Base-by-base conservation (phyloP, 192 early-diverging fungal genomes). In the Podila horticola region DNA sequence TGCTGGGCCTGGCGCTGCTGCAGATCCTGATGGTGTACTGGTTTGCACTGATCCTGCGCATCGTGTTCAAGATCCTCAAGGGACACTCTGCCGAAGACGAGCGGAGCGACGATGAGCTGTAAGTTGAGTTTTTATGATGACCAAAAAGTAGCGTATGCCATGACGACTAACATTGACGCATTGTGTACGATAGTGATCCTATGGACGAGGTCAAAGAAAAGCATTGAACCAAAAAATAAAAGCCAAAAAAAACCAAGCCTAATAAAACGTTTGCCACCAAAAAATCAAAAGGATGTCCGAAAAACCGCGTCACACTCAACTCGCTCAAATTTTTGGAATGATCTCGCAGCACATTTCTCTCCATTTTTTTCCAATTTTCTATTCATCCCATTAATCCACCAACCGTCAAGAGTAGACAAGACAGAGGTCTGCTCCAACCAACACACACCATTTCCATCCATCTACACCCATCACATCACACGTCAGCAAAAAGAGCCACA, bases 1-100 rank as follows among this genome's bases (percentile, higher is more conserved):
- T 51, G 10, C 45, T 87, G 41, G 83, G 83, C n/a, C 67, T 92
- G 41, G 71, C 69, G 31, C 63, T 88, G 19, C 75, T 94, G 17
- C 90, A 92, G 69, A 33, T 82, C 29, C 67, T 94, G 41, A 88
- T 93, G 64, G 65, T 94, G 12, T 94, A 91, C 66, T 94, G 93
- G 93, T 88, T 90, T 34, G 76, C 75, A 0, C 82, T 94, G n/a
- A 89, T 94, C 49, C 85, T 92, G 60, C 77, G 87, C 45, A 89
- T 94, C 22, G 74, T 91, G 48, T 82, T 86, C 73, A 89, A 87
- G 83, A 85, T 92, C 29, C 55, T 90, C 26, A 85, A 86, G 52
- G 74, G 84, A 13, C 81, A 82, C 9, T 87, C 84, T 66, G 88
- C 88, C 7, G 86, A 86, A 24, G 93, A 94, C 81, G 90, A 86